Evolutionary conservation across 2,329 filamentous ascomycete species (phyloP).

Genomic region (Plenodomus biglobosus): DNA sequence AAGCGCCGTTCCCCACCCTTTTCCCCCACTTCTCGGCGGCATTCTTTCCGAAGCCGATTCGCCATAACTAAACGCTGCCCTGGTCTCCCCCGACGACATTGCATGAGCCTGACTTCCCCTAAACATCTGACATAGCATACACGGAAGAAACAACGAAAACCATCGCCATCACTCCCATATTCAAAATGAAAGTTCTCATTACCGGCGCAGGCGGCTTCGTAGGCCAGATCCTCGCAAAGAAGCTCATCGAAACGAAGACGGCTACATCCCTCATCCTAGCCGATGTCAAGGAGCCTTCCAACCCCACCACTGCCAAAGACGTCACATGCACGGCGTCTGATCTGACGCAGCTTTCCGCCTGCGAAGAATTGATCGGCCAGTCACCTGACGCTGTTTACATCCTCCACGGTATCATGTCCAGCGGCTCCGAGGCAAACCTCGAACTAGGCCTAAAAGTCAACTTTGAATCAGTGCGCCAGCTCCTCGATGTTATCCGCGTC

Average conservation of each 20-base stretch:
- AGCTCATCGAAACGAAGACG: constrained; percentile 54
- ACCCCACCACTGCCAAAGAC: constrained; percentile 53
- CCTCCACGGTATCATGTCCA: constrained; percentile 69
- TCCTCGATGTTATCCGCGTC: constrained; percentile 57
- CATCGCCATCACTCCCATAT: neutral
- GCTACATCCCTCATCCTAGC: constrained; percentile 56
- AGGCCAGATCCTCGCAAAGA: constrained; percentile 61
- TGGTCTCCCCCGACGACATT: neutral
- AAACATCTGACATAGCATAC: neutral
- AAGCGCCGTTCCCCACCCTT: constrained; percentile 16
- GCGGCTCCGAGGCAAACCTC: constrained; percentile 63
- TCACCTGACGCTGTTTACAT: constrained; percentile 52
- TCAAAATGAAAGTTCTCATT: constrained; percentile 55
- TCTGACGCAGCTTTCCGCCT: constrained; percentile 46
- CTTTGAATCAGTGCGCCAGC: constrained; percentile 58
- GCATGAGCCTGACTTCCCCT: neutral
- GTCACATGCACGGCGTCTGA: constrained; percentile 56
- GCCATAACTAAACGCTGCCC: too few species aligned
- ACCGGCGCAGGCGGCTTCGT: constrained; percentile 67
- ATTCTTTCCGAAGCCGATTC: constrained; percentile 11
- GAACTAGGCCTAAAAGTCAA: constrained; percentile 63
- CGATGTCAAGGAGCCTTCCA: constrained; percentile 56
- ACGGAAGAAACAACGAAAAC: neutral
- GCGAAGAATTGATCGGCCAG: constrained; percentile 27
- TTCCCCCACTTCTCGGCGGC: constrained; percentile 14